Base-by-base conservation (phyloP, 805 yeast species). In the Zygotorulaspora sp. region DNA sequence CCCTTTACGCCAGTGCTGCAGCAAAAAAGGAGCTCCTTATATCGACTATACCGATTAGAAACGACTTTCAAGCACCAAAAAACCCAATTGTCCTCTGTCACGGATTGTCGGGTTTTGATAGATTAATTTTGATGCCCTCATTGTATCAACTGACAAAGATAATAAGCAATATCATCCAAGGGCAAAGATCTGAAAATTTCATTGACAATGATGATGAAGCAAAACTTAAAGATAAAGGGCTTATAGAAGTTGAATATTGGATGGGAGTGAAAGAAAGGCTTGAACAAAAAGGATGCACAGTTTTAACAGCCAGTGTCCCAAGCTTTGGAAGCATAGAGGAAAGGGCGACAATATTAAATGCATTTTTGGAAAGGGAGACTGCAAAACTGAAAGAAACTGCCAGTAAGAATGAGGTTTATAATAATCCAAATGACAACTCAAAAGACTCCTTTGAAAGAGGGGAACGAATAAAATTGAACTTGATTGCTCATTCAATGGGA, bases 401-500 rank as follows among this genome's bases (percentile, higher is more conserved):
- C 9, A 29, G 49, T 4, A 44, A 51, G 27, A 41, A 40, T 10
- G 51, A 60, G 14, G 43, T 58, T 20, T 50, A 61, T 40, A 54
- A 62, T 24, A 40, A 40, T 7, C 34, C 37, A 2, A 19, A 35
- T 9, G 41, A 18, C 9, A 35, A 27, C 13, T 27, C 41, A 11
- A 41, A 32, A 11, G 33, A 33, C 10, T 36, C 36, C 1, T 32
- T 31, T 10, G 21, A 29, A 5, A 44, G 47, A 8, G 48, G 51
- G 11, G 57, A 60, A 17, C 65, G 63, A 9, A 47, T 77, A 14
- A 78, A 77, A 42, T 70, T 88, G 11, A 89, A 89, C 53, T 57
- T 88, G 30, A 69, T 88, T 17, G 92, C 92, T 5, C 97, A 88
- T 56, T 86, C 96, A 0, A 87, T 88, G 96, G 97, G 97, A 4